Evolutionary conservation across 768 basidiomycete genomes (phyloP).

Genomic region (Cystofilobasidium capitatum): DNA sequence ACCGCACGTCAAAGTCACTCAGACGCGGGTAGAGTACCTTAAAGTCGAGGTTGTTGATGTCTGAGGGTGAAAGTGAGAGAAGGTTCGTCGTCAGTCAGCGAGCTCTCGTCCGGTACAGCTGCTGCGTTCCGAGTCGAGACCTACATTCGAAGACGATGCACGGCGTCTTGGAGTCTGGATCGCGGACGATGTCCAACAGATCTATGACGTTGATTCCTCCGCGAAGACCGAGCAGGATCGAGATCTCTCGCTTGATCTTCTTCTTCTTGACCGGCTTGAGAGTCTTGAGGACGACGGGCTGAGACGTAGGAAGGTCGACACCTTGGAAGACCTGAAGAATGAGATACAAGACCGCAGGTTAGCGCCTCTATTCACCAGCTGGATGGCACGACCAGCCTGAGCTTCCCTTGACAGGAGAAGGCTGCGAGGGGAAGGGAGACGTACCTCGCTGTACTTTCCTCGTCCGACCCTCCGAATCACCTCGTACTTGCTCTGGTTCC

Average conservation of each 20-base stretch:
- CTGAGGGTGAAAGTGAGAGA: neutral
- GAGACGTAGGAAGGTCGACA: constrained; percentile 76
- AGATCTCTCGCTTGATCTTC: constrained; percentile 99
- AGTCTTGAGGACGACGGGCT: constrained; percentile 96
- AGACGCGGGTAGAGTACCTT: constrained; percentile 92
- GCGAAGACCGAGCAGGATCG: constrained; percentile 90
- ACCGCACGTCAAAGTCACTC: constrained; percentile 89
- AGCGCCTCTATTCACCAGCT: neutral
- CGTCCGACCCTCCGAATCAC: constrained; percentile 91
- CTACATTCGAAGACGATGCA: constrained; percentile 81
- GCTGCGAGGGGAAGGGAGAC: constrained; percentile 20
- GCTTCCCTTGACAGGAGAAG: neutral
- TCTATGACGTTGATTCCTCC: constrained; percentile 92
- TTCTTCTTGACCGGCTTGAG: constrained; percentile 99
- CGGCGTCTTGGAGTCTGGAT: constrained; percentile 91
- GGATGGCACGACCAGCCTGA: neutral
- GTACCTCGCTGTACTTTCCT: constrained; percentile 88
- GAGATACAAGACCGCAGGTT: neutral
- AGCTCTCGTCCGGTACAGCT: too few species aligned
- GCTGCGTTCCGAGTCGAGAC: too few species aligned
- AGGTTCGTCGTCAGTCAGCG: too few species aligned
- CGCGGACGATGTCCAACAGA: constrained; percentile 87
- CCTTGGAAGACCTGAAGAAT: constrained; percentile 58
- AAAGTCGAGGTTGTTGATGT: constrained; percentile 96
- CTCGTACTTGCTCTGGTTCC: constrained; percentile 92